Evolutionary conservation across 495 filamentous ascomycete species (phyloP), one percentile per base, ranked within the genome.

Genomic region (Amniculicola lignicola): DNA sequence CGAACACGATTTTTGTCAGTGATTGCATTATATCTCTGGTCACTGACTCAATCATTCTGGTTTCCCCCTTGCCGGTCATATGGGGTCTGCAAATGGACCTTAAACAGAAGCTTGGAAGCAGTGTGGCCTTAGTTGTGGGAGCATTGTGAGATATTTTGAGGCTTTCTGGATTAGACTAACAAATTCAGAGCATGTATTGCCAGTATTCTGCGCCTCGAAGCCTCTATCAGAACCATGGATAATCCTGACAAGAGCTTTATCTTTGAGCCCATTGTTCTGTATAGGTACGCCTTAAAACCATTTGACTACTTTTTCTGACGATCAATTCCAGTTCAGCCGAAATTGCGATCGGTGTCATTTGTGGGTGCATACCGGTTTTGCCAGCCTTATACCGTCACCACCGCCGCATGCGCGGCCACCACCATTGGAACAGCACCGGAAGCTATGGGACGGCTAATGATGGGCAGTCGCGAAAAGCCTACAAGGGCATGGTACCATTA

Each of bases 321-420:
- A 35, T 10, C 3, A 33, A 36, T 7, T 27, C 6, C 4, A 44
- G 41, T 25, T 44, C 41, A 9, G 23, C 14, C 5, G 45, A 49
- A 16, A 37, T 49, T 22, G 23, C 45, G 4, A 49, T 49, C 18
- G 45, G 45, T 9, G 25, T 49, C 22, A 49, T 49, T 27, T 49
- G 45, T 36, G 28, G 45, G 16, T 49, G 45, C 18, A 15, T 49
- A 18, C 45, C 45, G 24, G 15, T 37, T 4, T 15, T 49, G 45
- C 45, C 45, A 12, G 23, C 45, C 11, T 9, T 49, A 18, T 49
- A 40, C 15, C 37, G 37, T 40, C 37, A 40, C 37, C 15, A 40
- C 19, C 37, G 37, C 15, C 12, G 5, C 37, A 40, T 7, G n/a
- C 7, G n/a, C 29, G 7, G 29, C n/a, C 29, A 35, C n/a, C n/a